Base-by-base conservation (phyloP, 768 basidiomycete genomes). In the Russula foetens region DNA sequence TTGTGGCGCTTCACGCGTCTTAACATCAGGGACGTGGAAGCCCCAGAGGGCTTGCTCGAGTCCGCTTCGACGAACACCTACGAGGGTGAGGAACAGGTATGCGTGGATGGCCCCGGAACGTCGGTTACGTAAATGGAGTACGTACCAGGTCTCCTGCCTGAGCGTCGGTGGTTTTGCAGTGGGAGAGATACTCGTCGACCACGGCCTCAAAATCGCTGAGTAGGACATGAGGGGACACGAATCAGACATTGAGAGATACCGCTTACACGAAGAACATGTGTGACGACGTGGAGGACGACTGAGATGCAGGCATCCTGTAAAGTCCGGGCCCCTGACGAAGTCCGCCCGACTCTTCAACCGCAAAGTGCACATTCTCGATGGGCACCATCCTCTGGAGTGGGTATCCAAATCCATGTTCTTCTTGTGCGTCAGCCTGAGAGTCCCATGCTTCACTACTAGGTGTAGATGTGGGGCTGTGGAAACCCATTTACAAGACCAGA, bases 341-440 rank as follows among this genome's bases (percentile, higher is more conserved):
- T 12, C 53, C 21, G 53, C 28, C 3, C 4, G 23, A 24, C 19
- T 44, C 51, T 29, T 57, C 64, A 19, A 28, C 35, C 5, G 19
- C 26, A 11, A 47, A 21, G 9, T 31, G 49, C 53, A 65, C 14
- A 21, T 21, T 45, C 31, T 65, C 64, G 12, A 65, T 0, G 1
- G 45, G 48, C 8, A 65, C 62, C 64, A 65, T 65, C 44, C 64
- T 58, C 54, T 39, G 62, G 15, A 65, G 46, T 12, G 64, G 64
- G 26, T 65, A 58, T 1, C 64, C 64, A 15, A 63, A 63, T 28
- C 7, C 58, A 29, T 43, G 7, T 2, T 59, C 57, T 3, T 59
- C 61, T 5, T 62, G 43, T 1, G 21, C 11, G n/a, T 33, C 47
- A 29, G n/a, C n/a, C n/a, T n/a, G n/a, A n/a, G 59, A 46, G 2